Evolutionary conservation across 2,329 filamentous ascomycete genomes (phyloP).

Genomic region (Gnomoniopsis smithogilvyi): DNA sequence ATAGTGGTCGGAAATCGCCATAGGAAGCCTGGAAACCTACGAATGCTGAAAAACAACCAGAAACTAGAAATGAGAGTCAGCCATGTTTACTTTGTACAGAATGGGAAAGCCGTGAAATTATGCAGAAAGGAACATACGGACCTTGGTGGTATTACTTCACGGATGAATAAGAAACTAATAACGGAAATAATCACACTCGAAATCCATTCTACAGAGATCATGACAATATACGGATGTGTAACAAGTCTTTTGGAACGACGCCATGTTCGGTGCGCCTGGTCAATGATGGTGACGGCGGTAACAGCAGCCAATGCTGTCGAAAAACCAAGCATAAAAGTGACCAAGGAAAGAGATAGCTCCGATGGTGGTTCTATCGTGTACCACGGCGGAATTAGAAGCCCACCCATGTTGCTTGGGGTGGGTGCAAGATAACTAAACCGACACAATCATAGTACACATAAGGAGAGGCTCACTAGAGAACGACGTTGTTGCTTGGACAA

Average conservation of each 20-base stretch:
- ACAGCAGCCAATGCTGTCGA: slow-evolving; percentile 31
- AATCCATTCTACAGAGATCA: slow-evolving; percentile 34
- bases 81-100: not conserved
- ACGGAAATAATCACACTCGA: slow-evolving; percentile 28
- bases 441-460: not conserved
- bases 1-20: not conserved
- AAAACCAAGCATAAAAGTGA: slow-evolving; percentile 30
- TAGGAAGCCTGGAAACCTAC: slow-evolving; percentile 17
- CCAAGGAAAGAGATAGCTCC: not conserved
- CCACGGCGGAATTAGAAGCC: slow-evolving; percentile 5
- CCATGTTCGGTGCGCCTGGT: slow-evolving; percentile 29
- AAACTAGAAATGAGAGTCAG: slow-evolving; percentile 22
- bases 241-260: slow-evolving; percentile 24
- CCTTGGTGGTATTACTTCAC: slow-evolving; percentile 26
- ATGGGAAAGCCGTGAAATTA: not conserved
- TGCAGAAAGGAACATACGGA: slow-evolving; percentile 17
- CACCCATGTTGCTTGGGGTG: slow-evolving; percentile 9
- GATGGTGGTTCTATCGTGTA: not conserved
- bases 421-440: not conserved
- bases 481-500: no score
- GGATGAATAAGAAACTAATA: slow-evolving; percentile 31
- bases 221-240: slow-evolving; percentile 29
- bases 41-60: slow-evolving; percentile 20
- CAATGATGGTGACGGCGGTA: slow-evolving; percentile 27
- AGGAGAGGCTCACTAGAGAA: not conserved